Evolutionary conservation across 2,329 filamentous ascomycete species (phyloP).

Genomic region (Ceratocystis eucalypticola): DNA sequence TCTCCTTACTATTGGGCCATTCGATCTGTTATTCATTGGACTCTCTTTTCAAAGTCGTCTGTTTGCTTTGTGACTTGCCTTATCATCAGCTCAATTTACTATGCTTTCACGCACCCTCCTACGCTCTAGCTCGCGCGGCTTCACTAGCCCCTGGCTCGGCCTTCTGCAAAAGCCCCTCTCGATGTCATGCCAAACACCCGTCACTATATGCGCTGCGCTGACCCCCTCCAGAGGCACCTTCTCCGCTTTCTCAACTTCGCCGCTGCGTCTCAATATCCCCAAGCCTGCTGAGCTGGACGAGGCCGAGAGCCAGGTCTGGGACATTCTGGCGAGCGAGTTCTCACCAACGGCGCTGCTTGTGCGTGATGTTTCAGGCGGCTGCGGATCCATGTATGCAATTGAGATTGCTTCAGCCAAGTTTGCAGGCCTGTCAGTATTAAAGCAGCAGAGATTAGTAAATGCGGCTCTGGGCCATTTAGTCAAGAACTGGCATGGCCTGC

Average conservation of each 20-base stretch:
- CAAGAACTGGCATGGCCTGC: constrained; percentile 70
- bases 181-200: background rate
- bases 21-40: too few species aligned
- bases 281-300: constrained; percentile 40
- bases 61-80: background rate
- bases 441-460: constrained; percentile 75
- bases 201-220: constrained; percentile 14
- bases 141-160: background rate
- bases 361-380: constrained; percentile 70
- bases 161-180: background rate
- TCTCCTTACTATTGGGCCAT: background rate
- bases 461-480: constrained; percentile 59
- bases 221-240: constrained; percentile 6
- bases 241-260: constrained; percentile 23
- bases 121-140: background rate
- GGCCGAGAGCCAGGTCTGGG: constrained; percentile 47
- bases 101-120: background rate
- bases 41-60: background rate
- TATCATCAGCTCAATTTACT: background rate
- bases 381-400: constrained; percentile 77
- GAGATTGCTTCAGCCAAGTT: constrained; percentile 62
- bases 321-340: constrained; percentile 37
- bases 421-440: constrained; percentile 55
- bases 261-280: constrained; percentile 25
- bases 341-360: constrained; percentile 44